Percentiles rank a stretch among this genome's conserved stretches.
These are phyloP conservation scores for Syncephalastrum racemosum DNA, from an alignment of 371 early-diverging fungal genomes.

Conservation along the genomic window DNA sequence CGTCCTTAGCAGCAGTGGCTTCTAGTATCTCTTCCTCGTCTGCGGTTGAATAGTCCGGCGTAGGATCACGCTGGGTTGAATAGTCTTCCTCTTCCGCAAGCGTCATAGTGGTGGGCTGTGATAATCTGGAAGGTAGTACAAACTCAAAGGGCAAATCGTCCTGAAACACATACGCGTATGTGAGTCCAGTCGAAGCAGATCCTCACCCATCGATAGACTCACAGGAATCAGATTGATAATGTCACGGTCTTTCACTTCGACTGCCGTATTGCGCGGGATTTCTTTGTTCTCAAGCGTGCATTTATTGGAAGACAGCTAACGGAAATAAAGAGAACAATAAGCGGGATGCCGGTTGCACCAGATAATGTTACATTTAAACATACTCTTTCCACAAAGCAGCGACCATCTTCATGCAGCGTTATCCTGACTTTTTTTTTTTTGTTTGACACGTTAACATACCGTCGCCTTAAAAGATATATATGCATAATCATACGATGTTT, in stretches of 20 bases:
- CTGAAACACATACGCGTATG: too few relatives aligned
- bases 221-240: constrained; percentile 13
- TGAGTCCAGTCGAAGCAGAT: too few relatives aligned
- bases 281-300: background rate
- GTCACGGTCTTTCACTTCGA: constrained; percentile 8
- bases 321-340: background rate
- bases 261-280: constrained; percentile 6
- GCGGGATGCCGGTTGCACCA: background rate
- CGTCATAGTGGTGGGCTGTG: too few relatives aligned
- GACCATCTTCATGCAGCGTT: constrained; percentile 13
- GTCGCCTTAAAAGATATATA: background rate
- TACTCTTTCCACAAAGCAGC: constrained; percentile 17
- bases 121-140: too few relatives aligned
- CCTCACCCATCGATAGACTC: background rate
- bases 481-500: constrained; percentile 3
- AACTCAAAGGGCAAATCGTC: too few relatives aligned
- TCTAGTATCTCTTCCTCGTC: too few relatives aligned
- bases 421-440: constrained; percentile 7
- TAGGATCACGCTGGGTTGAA: too few relatives aligned
- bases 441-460: too few relatives aligned
- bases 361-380: background rate
- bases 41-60: too few relatives aligned
- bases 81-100: too few relatives aligned
- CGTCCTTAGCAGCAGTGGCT: too few relatives aligned
- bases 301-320: constrained; percentile 10